These are phyloP conservation scores for Diaporthe vexans DNA, from an alignment of 2,329 filamentous ascomycete genomes.

Conservation along the genomic window DNA sequence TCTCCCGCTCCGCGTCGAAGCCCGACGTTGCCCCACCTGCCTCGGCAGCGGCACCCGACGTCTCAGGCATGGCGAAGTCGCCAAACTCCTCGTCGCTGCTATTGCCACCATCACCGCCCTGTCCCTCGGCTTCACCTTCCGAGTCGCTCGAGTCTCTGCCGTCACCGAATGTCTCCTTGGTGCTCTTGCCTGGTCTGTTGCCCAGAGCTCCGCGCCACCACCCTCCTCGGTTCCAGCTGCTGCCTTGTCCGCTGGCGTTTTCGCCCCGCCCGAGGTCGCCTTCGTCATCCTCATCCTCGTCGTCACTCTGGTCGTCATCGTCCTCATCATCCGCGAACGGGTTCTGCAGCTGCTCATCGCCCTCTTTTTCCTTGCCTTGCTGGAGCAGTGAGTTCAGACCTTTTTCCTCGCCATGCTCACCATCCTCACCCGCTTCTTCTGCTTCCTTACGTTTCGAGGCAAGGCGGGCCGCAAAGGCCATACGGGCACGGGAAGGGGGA, in stretches of 20 bases:
- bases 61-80: conserved; percentile 77
- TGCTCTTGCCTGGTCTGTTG: conserved; percentile 36
- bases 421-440: conserved; percentile 59
- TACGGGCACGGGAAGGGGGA: conserved; percentile 86
- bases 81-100: conserved; percentile 74
- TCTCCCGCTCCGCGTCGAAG: conserved; percentile 52
- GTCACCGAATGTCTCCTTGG: conserved; percentile 54
- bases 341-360: conserved; percentile 56
- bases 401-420: conserved; percentile 49
- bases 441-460: conserved; percentile 74
- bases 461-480: conserved; percentile 91
- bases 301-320: conserved; percentile 64
- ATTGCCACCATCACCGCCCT: conserved; percentile 65
- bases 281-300: conserved; percentile 63
- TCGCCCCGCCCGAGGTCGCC: conserved; percentile 52
- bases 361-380: conserved; percentile 29
- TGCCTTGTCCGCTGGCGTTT: conserved; percentile 47
- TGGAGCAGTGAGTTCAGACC: conserved; percentile 39
- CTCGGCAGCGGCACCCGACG: conserved; percentile 47
- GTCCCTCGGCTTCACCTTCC: conserved; percentile 57
- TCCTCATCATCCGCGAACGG: conserved; percentile 72
- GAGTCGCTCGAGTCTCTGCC: conserved; percentile 52
- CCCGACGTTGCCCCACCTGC: conserved; percentile 22
- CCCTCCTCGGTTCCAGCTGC: conserved; percentile 52
- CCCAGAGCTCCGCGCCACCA: conserved; percentile 55